Evolutionary conservation across 352 stramenopile species (phyloP).

Genomic region (Aphanomyces stellatus): DNA sequence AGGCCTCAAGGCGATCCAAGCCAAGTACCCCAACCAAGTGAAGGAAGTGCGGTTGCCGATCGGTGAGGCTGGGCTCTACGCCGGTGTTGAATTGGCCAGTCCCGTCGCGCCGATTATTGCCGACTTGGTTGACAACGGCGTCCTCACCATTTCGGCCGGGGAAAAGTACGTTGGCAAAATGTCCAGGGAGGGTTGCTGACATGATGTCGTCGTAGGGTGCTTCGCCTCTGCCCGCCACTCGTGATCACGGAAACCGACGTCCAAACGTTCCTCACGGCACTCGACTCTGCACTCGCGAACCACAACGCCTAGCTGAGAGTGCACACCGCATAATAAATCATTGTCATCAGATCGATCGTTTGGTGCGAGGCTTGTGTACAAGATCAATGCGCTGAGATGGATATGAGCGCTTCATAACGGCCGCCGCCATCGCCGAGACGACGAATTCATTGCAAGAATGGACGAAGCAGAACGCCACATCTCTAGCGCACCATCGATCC

Average conservation of each 20-base stretch:
- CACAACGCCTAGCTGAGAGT: neutral
- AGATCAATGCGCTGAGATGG: no score
- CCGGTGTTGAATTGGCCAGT: constrained; percentile 66
- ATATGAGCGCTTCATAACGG: no score
- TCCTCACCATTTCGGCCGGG: constrained; percentile 76
- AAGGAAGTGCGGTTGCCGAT: constrained; percentile 55
- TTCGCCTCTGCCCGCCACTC: constrained; percentile 76
- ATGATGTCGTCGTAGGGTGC: constrained; percentile 32
- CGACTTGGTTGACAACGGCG: constrained; percentile 55
- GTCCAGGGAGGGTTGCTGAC: neutral
- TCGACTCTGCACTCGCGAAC: constrained; percentile 29
- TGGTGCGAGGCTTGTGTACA: no score
- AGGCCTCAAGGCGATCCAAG: constrained; percentile 47
- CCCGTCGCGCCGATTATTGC: constrained; percentile 52
- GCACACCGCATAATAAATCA: no score
- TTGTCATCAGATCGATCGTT: no score
- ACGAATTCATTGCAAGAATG: no score
- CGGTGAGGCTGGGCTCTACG: constrained; percentile 64
- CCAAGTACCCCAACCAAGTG: constrained; percentile 66
- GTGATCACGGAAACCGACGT: constrained; percentile 78
- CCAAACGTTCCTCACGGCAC: constrained; percentile 48
- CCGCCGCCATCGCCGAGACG: no score
- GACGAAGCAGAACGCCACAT: no score
- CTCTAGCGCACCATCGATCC: no score
- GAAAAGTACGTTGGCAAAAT: constrained; percentile 48